Base-by-base conservation (phyloP, 2,329 filamentous ascomycete species). In the Pestalotiopsis sp. region DNA sequence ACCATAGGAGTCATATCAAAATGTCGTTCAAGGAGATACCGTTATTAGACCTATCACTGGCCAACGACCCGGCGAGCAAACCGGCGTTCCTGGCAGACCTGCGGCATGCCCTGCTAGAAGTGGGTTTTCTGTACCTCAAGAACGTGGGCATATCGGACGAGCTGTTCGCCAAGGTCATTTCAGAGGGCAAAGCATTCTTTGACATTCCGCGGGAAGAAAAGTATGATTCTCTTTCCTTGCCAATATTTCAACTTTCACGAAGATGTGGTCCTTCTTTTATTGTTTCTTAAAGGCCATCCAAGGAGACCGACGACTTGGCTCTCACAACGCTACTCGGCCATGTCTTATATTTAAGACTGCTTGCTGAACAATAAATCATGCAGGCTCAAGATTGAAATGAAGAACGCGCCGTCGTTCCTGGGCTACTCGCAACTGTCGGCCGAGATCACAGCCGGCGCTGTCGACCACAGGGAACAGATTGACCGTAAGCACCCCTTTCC, bases 41-140 rank as follows among this genome's bases (percentile, higher is more conserved):
- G 1, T 88, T 96, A 66, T 86, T 97, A 45, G 92, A 95, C 77
- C 86, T 97, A 69, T 88, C 91, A 14, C 83, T 87, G 25, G 91
- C 93, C 52, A 83, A 85, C 71, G 81, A 90, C 73, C 85, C 88
- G 20, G 82, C 83, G 4, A 91, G 92, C 0, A 97, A 96, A 80
- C 87, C 92, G 2, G 82, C 82, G 39, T 96, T 97, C 75, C 86
- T 97, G 0, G 80, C 83, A 0, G 85, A 93, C 67, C 85, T 97
- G 39, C 91, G 92, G 17, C 84, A 92, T 79, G 93, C 93, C 0
- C 82, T 97, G 39, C 88, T 97, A 75, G 92, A 95, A 78, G 92
- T 97, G n/a, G 94, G 94, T 1, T 97, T 97, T 76, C 80, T 97
- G 25, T 97, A 97, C 76, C 87, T 97, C 70, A 91, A 91, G 76